phyloP scores from a whole-genome alignment of 768 basidiomycete species.

The Lactifluus hygrophoroides region DNA sequence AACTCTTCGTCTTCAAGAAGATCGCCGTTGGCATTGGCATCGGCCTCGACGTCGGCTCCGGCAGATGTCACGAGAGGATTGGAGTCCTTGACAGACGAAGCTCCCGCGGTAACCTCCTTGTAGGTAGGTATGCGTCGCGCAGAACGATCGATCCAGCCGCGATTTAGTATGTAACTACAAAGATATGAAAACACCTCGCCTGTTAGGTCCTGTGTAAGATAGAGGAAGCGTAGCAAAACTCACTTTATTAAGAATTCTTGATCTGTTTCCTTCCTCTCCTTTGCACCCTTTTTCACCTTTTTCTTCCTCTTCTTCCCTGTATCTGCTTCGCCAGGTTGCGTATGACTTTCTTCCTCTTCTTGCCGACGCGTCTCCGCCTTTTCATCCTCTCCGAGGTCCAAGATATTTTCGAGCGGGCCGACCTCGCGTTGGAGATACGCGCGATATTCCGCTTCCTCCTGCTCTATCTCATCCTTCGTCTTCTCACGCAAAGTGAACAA shows the following conservation, averaged over 20 bases:
- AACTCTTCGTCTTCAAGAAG: constrained; percentile 57
- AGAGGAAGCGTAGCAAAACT: constrained; percentile 25
- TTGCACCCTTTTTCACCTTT: constrained; percentile 21
- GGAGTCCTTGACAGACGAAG: constrained; percentile 20
- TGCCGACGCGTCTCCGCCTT: constrained; percentile 24
- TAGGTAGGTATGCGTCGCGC: constrained; percentile 75
- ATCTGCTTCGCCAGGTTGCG: constrained; percentile 25
- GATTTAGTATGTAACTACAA: constrained; percentile 86
- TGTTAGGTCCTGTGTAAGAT: neutral
- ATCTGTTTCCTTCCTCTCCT: constrained; percentile 52
- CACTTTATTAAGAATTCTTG: constrained; percentile 90
- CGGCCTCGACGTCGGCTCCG: constrained; percentile 16
- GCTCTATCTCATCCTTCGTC: constrained; percentile 65
- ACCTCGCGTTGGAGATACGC: constrained; percentile 75
- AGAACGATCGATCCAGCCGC: constrained; percentile 90
- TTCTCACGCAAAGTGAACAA: constrained; percentile 68
- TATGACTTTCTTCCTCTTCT: constrained; percentile 22
- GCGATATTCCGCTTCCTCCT: constrained; percentile 81
- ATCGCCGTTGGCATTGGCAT: constrained; percentile 22
- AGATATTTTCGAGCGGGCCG: constrained; percentile 60
- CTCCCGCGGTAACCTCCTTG: constrained; percentile 56
- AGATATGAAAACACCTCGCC: neutral
- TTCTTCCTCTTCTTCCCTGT: constrained; percentile 28
- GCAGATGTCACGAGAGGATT: constrained; percentile 15
- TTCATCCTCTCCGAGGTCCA: constrained; percentile 43